A percentile compares a stretch with the other conserved stretches of the same genome.
These are phyloP conservation scores for Nothophytophthora sp. DNA, from an alignment of 352 stramenopile species.

Conservation along the genomic window DNA sequence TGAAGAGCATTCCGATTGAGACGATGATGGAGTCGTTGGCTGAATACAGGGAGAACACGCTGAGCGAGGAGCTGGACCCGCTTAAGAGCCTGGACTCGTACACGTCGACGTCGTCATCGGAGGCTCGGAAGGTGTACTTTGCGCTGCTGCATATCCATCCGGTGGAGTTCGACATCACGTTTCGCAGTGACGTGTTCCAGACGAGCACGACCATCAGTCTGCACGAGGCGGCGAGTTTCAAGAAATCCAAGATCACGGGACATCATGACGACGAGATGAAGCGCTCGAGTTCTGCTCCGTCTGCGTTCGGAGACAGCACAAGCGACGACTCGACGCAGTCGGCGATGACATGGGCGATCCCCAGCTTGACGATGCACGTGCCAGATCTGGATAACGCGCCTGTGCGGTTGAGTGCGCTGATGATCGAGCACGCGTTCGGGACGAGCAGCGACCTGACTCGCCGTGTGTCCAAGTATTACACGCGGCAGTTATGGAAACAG, in stretches of 20 bases:
- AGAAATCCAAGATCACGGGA: conserved; percentile 32
- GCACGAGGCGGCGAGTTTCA: conserved; percentile 57
- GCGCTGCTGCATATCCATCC: conserved; percentile 87
- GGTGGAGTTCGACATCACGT: conserved; percentile 89
- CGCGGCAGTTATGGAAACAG: conserved; percentile 86
- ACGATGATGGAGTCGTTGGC: conserved; percentile 73
- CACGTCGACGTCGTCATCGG: conserved; percentile 62
- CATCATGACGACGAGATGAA: conserved; percentile 30
- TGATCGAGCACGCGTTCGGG: conserved; percentile 90
- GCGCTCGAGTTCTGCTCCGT: conserved; percentile 22
- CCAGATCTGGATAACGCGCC: conserved; percentile 89
- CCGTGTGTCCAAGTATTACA: conserved; percentile 91
- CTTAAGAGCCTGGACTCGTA: conserved; percentile 70
- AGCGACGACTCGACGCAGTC: conserved; percentile 48
- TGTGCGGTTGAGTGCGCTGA: conserved; percentile 83
- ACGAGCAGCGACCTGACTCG: conserved; percentile 83
- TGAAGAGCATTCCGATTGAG: conserved; percentile 84
- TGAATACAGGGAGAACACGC: conserved; percentile 81
- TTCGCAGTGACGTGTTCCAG: conserved; percentile 86
- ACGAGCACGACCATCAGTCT: conserved; percentile 56
- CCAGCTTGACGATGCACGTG: conserved; percentile 87
- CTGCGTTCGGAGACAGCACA: conserved; percentile 20
- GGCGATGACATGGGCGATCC: conserved; percentile 74
- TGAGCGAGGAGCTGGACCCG: conserved; percentile 78
- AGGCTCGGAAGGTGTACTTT: conserved; percentile 89